Conservation (phyloP, 2,329 filamentous ascomycete species). For the Fusarium veterinarium region DNA sequence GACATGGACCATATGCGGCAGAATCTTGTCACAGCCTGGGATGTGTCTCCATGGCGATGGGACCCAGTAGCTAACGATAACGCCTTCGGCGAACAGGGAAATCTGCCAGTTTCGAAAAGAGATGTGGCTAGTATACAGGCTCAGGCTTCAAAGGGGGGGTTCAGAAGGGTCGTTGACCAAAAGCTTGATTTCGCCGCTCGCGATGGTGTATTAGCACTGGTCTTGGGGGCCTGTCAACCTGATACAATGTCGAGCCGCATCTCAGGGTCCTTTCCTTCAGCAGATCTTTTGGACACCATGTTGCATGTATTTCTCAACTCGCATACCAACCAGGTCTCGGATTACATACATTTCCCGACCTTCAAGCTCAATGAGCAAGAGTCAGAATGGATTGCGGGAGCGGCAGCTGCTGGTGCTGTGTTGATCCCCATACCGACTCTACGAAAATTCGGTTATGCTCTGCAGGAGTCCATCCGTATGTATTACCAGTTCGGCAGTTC, state of each 20-base stretch:
- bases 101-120: slow-evolving; percentile 56
- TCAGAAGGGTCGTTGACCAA: slow-evolving; percentile 56
- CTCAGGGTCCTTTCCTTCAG: slow-evolving; percentile 71
- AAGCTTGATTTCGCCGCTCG: slow-evolving; percentile 61
- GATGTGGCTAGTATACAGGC: slow-evolving; percentile 55
- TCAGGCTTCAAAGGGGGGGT: slow-evolving; percentile 51
- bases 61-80: slow-evolving; percentile 58
- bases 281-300: slow-evolving; percentile 69
- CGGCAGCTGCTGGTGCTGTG: slow-evolving; percentile 70
- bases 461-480: slow-evolving; percentile 63
- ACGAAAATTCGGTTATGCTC: slow-evolving; percentile 69
- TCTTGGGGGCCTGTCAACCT: slow-evolving; percentile 68
- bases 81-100: slow-evolving; percentile 57
- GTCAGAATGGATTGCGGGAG: slow-evolving; percentile 70
- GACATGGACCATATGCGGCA: slow-evolving; percentile 61
- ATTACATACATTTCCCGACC: slow-evolving; percentile 71
- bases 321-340: slow-evolving; percentile 66
- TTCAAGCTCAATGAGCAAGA: slow-evolving; percentile 66
- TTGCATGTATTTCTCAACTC: slow-evolving; percentile 70
- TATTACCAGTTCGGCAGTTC: not conserved
- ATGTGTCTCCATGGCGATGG: slow-evolving; percentile 64
- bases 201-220: slow-evolving; percentile 72
- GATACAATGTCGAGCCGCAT: slow-evolving; percentile 62
- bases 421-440: slow-evolving; percentile 67
- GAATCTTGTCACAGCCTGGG: slow-evolving; percentile 61